Evolutionary conservation across 2,329 filamentous ascomycete species (phyloP), one percentile per base, ranked within the genome.

Genomic region (Chrysoporthe austroafricana): DNA sequence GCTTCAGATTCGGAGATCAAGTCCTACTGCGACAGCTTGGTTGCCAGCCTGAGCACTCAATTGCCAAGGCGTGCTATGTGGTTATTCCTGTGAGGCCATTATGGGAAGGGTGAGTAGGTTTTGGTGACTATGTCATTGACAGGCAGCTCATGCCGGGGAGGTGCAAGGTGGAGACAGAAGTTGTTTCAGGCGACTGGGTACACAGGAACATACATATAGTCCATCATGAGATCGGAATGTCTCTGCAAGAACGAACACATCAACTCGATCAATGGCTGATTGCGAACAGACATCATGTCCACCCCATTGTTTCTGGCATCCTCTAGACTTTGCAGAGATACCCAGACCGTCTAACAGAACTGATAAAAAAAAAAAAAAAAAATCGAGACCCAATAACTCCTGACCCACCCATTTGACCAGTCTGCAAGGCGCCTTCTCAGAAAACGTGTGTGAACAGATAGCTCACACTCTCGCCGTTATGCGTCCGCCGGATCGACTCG

Each of bases 401-500:
- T 18, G 60, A 62, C 44, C 48, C 26, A 11, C 32, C 48, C 48
- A 4, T 59, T 63, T 46, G 4, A 43, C n/a, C 16, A 42, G 18
- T 14, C 46, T 59, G 42, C 56, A 42, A 18, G 16, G 18, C 43
- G 5, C 64, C 61, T 3, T 26, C 26, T 56, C 60, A 70, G 57
- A 70, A 70, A 42, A 88, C 88, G 76, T 91, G 88, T 70, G 85
- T 89, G 79, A 91, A 91, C 63, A 91, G 79, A 75, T 90, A 91
- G 34, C 87, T 90, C 32, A 91, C 89, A 69, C 82, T 84, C 74
- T 85, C 83, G 73, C 87, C 90, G 74, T 91, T 91, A 78, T 90
- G 90, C 26, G 90, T 91, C 74, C 89, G 81, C 65, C 88, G 83
- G 72, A 90, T 91, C 14, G 89, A 89, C 79, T 90, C 90, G n/a